Evolutionary conservation across 495 filamentous ascomycete species (phyloP).

Genomic region (Lentithecium fluviatile): DNA sequence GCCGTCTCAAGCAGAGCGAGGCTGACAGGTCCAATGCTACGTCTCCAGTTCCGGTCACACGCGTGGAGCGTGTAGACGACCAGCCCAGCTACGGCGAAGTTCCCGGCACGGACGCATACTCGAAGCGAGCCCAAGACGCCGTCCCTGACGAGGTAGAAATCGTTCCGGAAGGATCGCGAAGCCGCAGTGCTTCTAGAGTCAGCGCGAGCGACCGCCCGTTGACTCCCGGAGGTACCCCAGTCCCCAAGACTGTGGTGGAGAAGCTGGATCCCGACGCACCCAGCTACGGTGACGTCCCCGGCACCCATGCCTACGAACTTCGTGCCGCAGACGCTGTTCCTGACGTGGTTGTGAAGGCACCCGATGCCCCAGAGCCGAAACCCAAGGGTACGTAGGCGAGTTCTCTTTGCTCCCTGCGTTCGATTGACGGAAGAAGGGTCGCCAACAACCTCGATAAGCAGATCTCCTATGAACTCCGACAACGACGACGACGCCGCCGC

Average conservation of each 20-base stretch:
- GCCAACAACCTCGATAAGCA: slow-evolving; percentile 46
- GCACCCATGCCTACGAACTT: slow-evolving; percentile 72
- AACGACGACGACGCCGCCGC: slow-evolving; percentile 9
- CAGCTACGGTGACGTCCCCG: slow-evolving; percentile 84
- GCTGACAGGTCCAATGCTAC: slow-evolving; percentile 38
- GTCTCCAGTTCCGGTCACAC: slow-evolving; percentile 61
- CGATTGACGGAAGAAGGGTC: slow-evolving; percentile 61
- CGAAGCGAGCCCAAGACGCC: slow-evolving; percentile 58
- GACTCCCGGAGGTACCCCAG: slow-evolving; percentile 58
- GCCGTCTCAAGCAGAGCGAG: slow-evolving; percentile 41
- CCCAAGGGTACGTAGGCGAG: slow-evolving; percentile 50
- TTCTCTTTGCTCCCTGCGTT: slow-evolving; percentile 46
- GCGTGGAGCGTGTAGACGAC: slow-evolving; percentile 60
- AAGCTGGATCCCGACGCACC: slow-evolving; percentile 65
- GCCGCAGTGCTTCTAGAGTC: slow-evolving; percentile 49
- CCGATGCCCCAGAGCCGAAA: slow-evolving; percentile 51
- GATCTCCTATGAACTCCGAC: slow-evolving; percentile 34
- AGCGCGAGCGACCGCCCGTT: slow-evolving; percentile 41
- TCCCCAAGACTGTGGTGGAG: slow-evolving; percentile 82
- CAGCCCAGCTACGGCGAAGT: slow-evolving; percentile 59
- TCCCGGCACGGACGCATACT: slow-evolving; percentile 61
- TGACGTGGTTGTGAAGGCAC: slow-evolving; percentile 60
- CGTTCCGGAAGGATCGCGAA: slow-evolving; percentile 55
- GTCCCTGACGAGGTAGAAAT: slow-evolving; percentile 66
- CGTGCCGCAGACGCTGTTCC: slow-evolving; percentile 81